Evolutionary conservation across 257 asterid species (phyloP), one percentile per base, ranked within the genome.

Genomic region (Sherardia arvensis): DNA sequence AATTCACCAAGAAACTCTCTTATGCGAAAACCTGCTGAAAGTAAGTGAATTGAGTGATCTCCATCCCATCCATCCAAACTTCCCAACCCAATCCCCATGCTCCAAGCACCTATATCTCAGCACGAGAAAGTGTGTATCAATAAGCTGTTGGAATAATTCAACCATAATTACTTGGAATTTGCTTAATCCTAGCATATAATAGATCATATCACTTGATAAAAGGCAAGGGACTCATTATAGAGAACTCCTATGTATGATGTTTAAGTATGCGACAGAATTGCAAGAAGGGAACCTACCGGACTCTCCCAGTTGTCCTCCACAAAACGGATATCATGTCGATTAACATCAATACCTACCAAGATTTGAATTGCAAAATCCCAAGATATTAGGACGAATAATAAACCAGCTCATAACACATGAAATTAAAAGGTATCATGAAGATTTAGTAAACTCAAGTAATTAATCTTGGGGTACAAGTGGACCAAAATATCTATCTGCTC

Each of bases 71-170:
- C 97, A 93, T 89, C 99, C 99, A 93, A 58, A 93, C 74, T 80
- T 93, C 99, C 99, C 99, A 93, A 72, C 99, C 99, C 86, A 93
- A 75, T 68, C 99, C 99, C 97, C 99, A 93, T 61, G 99, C 99
- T 74, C 99, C 99, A 78, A 93, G 87, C 74, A 93, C 99, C 99
- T 92, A 77, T 61, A 71, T 73, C 38, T 34, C 59, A 71, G 68
- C 62, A 27, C 58, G 66, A 71, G 55, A 45, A 57, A 68, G 28
- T 56, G 22, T 27, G 38, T 12, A 60, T 66, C 59, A 69, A 61
- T 62, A 66, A 34, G 64, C 53, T 49, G 33, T 45, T 53, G 66
- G 47, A 48, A 69, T 57, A 25, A 21, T 32, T 20, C 26, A 22
- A 59, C 18, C 5, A 48, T 59, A 40, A 22, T 51, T 59, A 45